Evolutionary conservation across 2,329 filamentous ascomycete species (phyloP), one percentile per base, ranked within the genome.

Genomic region (Xenoacremonium recifei): DNA sequence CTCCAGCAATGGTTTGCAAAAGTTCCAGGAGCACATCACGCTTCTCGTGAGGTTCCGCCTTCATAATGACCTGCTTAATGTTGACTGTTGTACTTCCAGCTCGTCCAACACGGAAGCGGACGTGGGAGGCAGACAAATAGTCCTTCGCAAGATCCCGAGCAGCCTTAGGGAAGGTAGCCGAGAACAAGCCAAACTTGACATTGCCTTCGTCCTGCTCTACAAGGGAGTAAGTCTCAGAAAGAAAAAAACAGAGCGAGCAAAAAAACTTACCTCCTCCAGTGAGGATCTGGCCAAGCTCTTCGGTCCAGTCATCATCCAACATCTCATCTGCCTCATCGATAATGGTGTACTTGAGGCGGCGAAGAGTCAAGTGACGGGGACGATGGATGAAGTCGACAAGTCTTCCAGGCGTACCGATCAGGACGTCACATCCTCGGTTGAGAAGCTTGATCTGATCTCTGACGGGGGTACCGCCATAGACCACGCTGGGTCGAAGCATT

Each of bases 241-340:
- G 31, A 54, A 39, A 38, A 33, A 21, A 15, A 29, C 20, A 37
- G 15, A 13, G 40, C 21, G 25, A n/a, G 37, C 21, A 21, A 4
- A 5, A n/a, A 7, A 36, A 70, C 80, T 69, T 77, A 91, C 90
- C 89, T 58, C 87, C 87, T 47, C 89, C 90, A 37, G 75, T 74
- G 64, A 97, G 82, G 45, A 97, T 86, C 57, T 80, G 82, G 32
- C 76, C 75, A 46, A 97, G 76, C 4, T 91, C 82, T 0, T 82
- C 75, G 29, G 85, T 77, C 89, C 93, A 97, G 56, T 91, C 87
- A 2, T 73, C 61, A 1, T 85, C 75, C 0, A 99, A 77, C 75
- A 99, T 84, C 70, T 99, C 92, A 60, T 99, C 93, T 1, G 93
- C 93, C 62, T 99, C 93, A 46, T 97, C 93, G 48, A 99, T 84